Evolutionary conservation across 441 rosid genomes (phyloP).

Genomic region (Arabidopsis lyrata): DNA sequence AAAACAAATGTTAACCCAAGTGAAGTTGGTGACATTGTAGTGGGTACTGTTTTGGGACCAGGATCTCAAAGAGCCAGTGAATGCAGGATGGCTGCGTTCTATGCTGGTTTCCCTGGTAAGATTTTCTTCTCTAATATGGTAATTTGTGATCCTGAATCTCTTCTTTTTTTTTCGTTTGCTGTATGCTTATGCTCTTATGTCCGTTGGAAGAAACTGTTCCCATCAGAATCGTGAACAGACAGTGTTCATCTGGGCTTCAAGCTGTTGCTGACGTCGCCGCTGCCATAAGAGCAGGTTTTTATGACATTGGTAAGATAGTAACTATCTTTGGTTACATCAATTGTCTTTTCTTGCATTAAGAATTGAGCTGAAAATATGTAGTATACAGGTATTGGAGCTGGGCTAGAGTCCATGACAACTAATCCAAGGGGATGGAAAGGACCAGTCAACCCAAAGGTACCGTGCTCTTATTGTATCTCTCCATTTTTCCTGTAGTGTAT

Average conservation of each 20-base stretch:
- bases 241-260: constrained; percentile 98
- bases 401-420: constrained; percentile 91
- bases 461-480: too few species aligned
- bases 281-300: constrained; percentile 93
- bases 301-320: constrained; percentile 77
- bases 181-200: constrained; percentile 24
- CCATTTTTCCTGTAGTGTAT: too few species aligned
- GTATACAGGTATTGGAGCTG: constrained; percentile 90
- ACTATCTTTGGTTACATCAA: not conserved
- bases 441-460: constrained; percentile 85
- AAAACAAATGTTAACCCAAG: constrained; percentile 79
- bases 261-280: constrained; percentile 99
- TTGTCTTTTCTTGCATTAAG: not conserved
- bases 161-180: not conserved
- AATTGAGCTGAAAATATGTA: constrained; percentile 6
- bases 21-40: constrained; percentile 96
- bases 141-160: not conserved
- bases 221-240: constrained; percentile 91
- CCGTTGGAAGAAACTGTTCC: constrained; percentile 75
- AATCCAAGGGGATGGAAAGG: constrained; percentile 83
- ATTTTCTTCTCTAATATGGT: not conserved
- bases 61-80: constrained; percentile 91
- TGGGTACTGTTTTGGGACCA: constrained; percentile 91
- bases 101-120: constrained; percentile 96
- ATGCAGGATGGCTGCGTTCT: constrained; percentile 98